phyloP scores from a whole-genome alignment of 331 rosid genomes.

The Quercus phellos region DNA sequence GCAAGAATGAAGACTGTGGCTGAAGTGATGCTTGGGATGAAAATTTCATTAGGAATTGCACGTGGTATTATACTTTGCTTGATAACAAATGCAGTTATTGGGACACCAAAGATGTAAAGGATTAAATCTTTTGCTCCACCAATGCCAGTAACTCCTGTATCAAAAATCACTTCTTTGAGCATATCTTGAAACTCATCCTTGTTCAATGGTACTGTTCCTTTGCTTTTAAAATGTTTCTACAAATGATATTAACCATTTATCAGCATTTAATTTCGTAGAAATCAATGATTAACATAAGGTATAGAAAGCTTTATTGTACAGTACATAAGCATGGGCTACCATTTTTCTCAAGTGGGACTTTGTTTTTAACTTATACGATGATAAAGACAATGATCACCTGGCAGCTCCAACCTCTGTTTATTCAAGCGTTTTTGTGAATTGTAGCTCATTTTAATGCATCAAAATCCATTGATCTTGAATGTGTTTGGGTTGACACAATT shows the following conservation, averaged over 20 bases:
- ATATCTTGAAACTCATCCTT: constrained; percentile 36
- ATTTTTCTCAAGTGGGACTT: not conserved
- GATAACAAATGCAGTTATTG: constrained; percentile 33
- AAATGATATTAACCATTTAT: not conserved
- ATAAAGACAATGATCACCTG: not conserved
- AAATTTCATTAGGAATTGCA: constrained; percentile 33
- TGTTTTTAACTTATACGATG: not conserved
- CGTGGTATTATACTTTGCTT: constrained; percentile 49
- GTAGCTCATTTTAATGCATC: not conserved
- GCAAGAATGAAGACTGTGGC: constrained; percentile 54
- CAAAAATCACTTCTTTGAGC: constrained; percentile 13
- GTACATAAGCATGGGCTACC: not conserved
- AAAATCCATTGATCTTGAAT: not conserved
- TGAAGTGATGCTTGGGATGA: constrained; percentile 63
- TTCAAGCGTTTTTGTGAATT: too few species aligned
- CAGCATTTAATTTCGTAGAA: not conserved
- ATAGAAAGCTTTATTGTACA: too few species aligned
- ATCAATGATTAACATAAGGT: not conserved
- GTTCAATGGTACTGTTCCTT: not conserved
- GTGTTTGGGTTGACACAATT: not conserved
- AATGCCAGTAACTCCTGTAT: constrained; percentile 34
- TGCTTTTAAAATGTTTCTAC: constrained; percentile 5
- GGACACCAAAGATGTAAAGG: constrained; percentile 57
- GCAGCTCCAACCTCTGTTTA: not conserved
- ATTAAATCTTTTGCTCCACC: constrained; percentile 47